A percentile compares a stretch with the other conserved stretches of the same genome.
Conservation (phyloP, 2,329 filamentous ascomycete genomes). For the Aspergillus sp. region DNA sequence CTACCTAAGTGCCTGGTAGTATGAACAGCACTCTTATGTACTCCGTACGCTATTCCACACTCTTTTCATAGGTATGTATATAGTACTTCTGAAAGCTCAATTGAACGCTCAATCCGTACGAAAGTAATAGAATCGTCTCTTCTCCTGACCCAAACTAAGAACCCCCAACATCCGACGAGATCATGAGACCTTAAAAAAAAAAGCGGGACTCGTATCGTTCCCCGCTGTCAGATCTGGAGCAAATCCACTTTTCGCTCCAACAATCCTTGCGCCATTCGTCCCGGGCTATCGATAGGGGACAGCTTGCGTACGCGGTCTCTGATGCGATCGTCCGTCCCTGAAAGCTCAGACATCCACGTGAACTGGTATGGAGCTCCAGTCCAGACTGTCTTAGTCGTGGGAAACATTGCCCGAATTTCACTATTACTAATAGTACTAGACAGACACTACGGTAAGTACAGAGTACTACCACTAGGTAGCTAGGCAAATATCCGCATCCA, state of each 20-base stretch:
- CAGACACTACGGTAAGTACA: no score
- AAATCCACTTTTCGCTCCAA: neutral
- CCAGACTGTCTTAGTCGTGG: constrained; percentile 3
- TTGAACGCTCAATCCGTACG: no score
- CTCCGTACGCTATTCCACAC: no score
- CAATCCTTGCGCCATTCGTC: neutral
- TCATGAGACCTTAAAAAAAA: constrained; percentile 28
- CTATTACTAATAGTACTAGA: no score
- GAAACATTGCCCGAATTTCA: no score
- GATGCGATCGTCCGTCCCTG: constrained; percentile 1
- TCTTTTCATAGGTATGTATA: no score
- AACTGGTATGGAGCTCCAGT: neutral
- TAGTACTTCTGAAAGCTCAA: no score
- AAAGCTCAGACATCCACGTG: constrained; percentile 7
- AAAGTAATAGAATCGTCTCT: no score
- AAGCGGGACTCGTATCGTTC: constrained; percentile 8
- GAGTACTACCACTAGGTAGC: no score
- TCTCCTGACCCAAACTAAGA: neutral
- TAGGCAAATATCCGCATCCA: neutral
- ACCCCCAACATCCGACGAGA: constrained; percentile 9
- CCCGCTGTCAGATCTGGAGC: constrained; percentile 24
- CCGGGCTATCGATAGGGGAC: constrained; percentile 1
- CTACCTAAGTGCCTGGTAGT: no score
- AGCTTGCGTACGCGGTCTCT: neutral
- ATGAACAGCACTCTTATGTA: no score